phyloP scores from a whole-genome alignment of 2,329 filamentous ascomycete species.

The Aspergillus pseudoviridinutans region DNA sequence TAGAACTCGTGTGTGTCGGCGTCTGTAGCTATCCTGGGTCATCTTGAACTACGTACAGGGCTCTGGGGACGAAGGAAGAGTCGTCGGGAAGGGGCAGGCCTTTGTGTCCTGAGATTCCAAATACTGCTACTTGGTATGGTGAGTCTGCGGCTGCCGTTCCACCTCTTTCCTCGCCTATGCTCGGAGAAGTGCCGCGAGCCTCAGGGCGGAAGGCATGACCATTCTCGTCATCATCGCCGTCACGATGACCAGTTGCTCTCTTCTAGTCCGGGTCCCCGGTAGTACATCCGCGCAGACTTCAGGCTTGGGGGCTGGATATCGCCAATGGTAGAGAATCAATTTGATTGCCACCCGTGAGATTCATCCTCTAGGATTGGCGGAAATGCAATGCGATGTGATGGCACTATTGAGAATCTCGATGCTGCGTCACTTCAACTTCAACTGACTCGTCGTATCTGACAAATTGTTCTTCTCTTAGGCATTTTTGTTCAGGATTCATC shows the following conservation, averaged over 20 bases:
- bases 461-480: not conserved
- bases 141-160: not conserved
- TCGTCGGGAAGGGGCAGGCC: not conserved
- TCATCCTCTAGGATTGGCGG: not conserved
- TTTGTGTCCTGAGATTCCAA: not conserved
- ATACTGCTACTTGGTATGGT: not conserved
- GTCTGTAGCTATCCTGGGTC: not conserved
- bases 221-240: not conserved
- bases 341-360: not conserved
- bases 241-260: not conserved
- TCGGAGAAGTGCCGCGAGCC: not conserved
- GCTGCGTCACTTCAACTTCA: not conserved
- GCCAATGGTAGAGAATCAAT: not conserved
- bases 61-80: not conserved
- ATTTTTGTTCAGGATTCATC: too few species aligned
- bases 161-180: not conserved
- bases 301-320: not conserved
- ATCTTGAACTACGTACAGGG: not conserved
- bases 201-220: not conserved
- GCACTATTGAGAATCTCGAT: not conserved
- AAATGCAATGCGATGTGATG: not conserved
- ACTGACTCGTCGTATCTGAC: not conserved
- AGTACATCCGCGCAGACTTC: too few species aligned
- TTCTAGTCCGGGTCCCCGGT: too few species aligned
- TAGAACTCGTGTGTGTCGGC: not conserved